Evolutionary conservation across 1,284 basidiomycete genomes (phyloP), one percentile per base, ranked within the genome.

Genomic region (Meira miltonrushii): DNA sequence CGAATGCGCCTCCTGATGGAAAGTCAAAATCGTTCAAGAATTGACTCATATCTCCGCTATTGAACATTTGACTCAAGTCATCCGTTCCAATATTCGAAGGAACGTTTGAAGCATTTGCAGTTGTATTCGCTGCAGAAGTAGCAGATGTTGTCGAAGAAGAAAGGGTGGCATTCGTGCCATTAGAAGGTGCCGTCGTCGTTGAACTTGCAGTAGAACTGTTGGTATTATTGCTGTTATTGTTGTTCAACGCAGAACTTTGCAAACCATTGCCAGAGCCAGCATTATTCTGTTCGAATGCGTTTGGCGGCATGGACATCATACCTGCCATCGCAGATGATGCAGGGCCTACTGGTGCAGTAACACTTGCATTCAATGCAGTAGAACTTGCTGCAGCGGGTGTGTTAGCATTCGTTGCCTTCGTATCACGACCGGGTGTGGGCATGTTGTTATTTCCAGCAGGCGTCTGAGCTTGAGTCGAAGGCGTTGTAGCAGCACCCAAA

Each of bases 21-120:
- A 67, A 28, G 54, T 65, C 64, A 52, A 74, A 62, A 53, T 74
- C 72, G 56, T 75, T 71, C 38, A 75, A 75, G 48, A 75, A 70
- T 44, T 75, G 71, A 39, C 67, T 71, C 67, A 71, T 71, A 11
- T 65, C 67, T 55, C 67, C 67, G 17, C 68, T 68, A 13, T 67
- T 66, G 55, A 73, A 74, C 71, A 75, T 72, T 39, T 52, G 48
- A 53, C 64, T 64, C 23, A 72, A 71, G 52, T 75, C 72, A 40
- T 75, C 72, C 13, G 58, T 57, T 6, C 57, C 57, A 37, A 57
- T 58, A 12, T 44, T 11, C 23, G 53, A 49, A 41, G 53, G 39
- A 25, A 38, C 2, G 47, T 46, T 28, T 54, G 53, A 23, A 21
- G 46, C 46, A 25, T 48, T 48, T 5, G 13, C 21, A 48, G 12